Conservation (phyloP, 208 protist genomes). For the Crithidia bombi region DNA sequence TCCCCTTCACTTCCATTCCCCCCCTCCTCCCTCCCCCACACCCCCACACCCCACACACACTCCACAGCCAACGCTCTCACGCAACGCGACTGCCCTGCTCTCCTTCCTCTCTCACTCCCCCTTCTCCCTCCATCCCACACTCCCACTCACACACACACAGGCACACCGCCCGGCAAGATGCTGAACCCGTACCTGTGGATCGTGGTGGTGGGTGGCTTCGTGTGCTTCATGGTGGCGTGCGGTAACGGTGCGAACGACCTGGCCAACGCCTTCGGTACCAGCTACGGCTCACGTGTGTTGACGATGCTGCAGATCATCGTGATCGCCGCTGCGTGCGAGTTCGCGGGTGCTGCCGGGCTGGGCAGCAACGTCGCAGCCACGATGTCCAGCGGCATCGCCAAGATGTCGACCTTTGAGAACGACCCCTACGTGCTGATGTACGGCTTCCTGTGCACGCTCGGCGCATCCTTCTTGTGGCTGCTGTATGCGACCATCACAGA, state of each 20-base stretch:
- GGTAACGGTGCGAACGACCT: conserved; percentile 90
- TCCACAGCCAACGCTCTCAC: conserved; percentile 3
- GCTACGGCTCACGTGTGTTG: conserved; percentile 71
- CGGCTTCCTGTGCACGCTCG: conserved; percentile 65
- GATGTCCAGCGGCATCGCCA: conserved; percentile 70
- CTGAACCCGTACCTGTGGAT: conserved; percentile 74
- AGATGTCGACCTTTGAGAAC: conserved; percentile 39
- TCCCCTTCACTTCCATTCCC: background rate
- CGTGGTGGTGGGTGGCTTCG: conserved; percentile 63
- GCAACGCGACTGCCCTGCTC: background rate
- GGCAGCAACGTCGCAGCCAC: conserved; percentile 65
- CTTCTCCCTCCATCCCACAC: background rate
- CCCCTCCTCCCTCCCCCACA: background rate
- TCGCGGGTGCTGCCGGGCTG: conserved; percentile 64
- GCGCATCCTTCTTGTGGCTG: conserved; percentile 56
- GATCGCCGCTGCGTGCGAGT: conserved; percentile 74
- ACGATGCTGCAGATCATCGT: conserved; percentile 75
- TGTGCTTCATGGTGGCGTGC: conserved; percentile 71
- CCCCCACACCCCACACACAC: conserved; percentile 1
- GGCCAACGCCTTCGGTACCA: conserved; percentile 90
- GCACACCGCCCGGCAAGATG: no score
- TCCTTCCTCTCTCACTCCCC: background rate
- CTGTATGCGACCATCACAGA: conserved; percentile 47
- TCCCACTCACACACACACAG: no score
- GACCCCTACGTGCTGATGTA: conserved; percentile 83